These are phyloP conservation scores for Paraphaeosphaeria minitans DNA, from an alignment of 2,329 filamentous ascomycete species.

Conservation along the genomic window DNA sequence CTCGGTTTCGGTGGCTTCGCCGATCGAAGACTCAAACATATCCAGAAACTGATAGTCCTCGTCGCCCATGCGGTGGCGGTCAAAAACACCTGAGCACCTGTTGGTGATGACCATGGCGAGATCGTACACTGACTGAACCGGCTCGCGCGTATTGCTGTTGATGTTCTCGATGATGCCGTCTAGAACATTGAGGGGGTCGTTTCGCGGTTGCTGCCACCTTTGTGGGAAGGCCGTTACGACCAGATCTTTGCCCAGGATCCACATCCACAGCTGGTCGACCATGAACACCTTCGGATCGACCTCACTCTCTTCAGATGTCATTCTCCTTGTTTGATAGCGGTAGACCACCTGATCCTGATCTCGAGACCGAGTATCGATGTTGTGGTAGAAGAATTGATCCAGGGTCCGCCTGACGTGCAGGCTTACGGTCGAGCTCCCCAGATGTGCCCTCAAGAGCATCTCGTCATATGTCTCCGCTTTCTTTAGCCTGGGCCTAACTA, in stretches of 20 bases:
- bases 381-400: conserved; percentile 70
- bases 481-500: conserved; percentile 25
- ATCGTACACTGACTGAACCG: conserved; percentile 65
- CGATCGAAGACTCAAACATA: conserved; percentile 70
- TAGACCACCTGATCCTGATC: conserved; percentile 70
- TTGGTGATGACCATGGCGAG: conserved; percentile 66
- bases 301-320: conserved; percentile 30
- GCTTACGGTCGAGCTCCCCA: conserved; percentile 52
- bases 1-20: conserved; percentile 55
- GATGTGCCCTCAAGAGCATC: conserved; percentile 56
- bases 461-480: conserved; percentile 48
- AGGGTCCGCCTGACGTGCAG: conserved; percentile 66
- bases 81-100: conserved; percentile 65
- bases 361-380: conserved; percentile 63
- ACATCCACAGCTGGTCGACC: conserved; percentile 73
- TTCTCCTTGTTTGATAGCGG: conserved; percentile 57
- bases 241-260: conserved; percentile 63
- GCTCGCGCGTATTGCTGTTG: conserved; percentile 66
- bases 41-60: conserved; percentile 69
- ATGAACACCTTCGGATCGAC: conserved; percentile 66
- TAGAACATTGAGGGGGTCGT: conserved; percentile 67
- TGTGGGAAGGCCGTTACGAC: conserved; percentile 66
- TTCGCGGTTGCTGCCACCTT: conserved; percentile 64
- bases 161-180: conserved; percentile 69
- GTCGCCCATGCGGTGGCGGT: conserved; percentile 62